phyloP scores from a whole-genome alignment of 306 rosid genomes.

The Bauhinia variegata region DNA sequence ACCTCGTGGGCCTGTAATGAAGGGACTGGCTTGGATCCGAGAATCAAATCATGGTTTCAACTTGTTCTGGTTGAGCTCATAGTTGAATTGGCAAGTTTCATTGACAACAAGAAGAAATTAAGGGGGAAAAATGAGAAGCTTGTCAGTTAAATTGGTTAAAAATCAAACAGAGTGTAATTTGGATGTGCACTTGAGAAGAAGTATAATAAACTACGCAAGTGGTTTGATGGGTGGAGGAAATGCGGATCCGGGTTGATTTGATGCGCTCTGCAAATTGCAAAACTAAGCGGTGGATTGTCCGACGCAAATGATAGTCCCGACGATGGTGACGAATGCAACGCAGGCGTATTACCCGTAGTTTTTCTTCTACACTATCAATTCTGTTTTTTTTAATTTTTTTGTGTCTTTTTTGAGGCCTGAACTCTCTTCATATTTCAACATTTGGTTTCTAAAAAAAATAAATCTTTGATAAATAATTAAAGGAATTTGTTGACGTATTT shows the following conservation, averaged over 20 bases:
- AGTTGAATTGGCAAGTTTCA: constrained; percentile 19
- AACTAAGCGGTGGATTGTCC: too few relatives aligned
- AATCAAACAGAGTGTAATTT: neutral
- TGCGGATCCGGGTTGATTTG: constrained; percentile 5
- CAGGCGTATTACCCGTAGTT: too few relatives aligned
- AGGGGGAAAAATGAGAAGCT: neutral
- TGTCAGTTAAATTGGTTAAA: constrained; percentile 20
- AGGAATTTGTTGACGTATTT: too few relatives aligned
- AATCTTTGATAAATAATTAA: too few relatives aligned
- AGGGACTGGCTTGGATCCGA: constrained; percentile 33
- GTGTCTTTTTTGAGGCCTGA: too few relatives aligned
- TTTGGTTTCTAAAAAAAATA: too few relatives aligned
- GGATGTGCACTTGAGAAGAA: neutral
- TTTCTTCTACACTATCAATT: too few relatives aligned
- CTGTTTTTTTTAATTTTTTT: too few relatives aligned
- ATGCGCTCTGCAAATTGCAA: too few relatives aligned
- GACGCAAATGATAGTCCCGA: too few relatives aligned
- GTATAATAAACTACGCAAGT: neutral
- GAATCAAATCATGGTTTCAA: constrained; percentile 49
- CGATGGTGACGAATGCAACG: too few relatives aligned
- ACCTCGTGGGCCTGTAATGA: constrained; percentile 41
- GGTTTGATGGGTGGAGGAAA: constrained; percentile 3
- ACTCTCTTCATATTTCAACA: too few relatives aligned
- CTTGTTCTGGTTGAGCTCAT: constrained; percentile 29
- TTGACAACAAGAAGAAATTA: constrained; percentile 7